Evolutionary conservation across 2,329 filamentous ascomycete species (phyloP), one percentile per base, ranked within the genome.

Genomic region (Lachnellula arida): DNA sequence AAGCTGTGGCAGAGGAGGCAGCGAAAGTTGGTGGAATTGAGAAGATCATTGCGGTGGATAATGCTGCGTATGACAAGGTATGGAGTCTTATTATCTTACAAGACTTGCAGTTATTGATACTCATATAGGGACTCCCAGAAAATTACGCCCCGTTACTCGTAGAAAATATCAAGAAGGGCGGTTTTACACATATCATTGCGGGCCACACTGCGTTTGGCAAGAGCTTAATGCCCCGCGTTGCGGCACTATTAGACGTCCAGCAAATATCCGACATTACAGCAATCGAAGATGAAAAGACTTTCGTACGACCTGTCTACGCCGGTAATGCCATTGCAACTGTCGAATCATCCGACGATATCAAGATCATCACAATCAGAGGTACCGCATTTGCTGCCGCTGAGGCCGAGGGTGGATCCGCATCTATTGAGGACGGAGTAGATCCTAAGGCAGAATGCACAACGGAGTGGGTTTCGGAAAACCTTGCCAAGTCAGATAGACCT

Each of bases 301-400:
- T 99, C 68, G 88, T 97, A 54, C 88, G 94, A 55, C 93, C 94
- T 28, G 97, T 99, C 69, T 99, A 99, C 73, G 94, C 94, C 56
- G 94, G 94, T 54, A 99, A 99, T 71, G 94, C 93, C 48, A 96
- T 99, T 69, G 84, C 95, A 37, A 99, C 94, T 9, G 92, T 99
- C 57, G 89, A 97, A 74, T 96, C 91, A 2, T 83, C 82, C 60
- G 94, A 99, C 69, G 71, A 80, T 15, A 83, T 91, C 72, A 99
- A 97, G 76, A 72, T 97, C 53, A 82, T 99, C 67, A 99, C 94
- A 37, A 88, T 97, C 61, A 88, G 94, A 69, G 92, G 91, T 62
- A 97, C 94, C 3, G 89, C 94, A 0, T 99, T 99, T 76, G 81
- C 91, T 32, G 81, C 88, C 42, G 85, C 88, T 14, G 82, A 86